phyloP scores from a whole-genome alignment of 2,329 filamentous ascomycete species.

The Phaeosphaeria sp. region DNA sequence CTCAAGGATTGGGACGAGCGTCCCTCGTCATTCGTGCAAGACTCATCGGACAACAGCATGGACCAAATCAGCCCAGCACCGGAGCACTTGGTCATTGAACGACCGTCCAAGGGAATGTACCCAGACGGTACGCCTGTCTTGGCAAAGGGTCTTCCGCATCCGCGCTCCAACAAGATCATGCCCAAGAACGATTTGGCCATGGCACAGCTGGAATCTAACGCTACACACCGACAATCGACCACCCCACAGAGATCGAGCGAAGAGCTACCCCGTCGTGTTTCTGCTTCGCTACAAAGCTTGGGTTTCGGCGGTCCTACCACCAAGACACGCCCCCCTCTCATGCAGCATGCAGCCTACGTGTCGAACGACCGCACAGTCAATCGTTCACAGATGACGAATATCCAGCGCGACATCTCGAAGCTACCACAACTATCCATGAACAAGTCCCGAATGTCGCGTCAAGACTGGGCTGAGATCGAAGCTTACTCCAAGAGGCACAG shows the following conservation, averaged over 20 bases:
- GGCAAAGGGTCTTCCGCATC: slow-evolving; percentile 14
- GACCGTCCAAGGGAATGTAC: slow-evolving; percentile 12
- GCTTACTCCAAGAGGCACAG: slow-evolving; percentile 39
- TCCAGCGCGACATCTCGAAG: slow-evolving; percentile 38
- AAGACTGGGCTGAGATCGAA: slow-evolving; percentile 45
- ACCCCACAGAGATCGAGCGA: slow-evolving; percentile 30
- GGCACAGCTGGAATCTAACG: slow-evolving; percentile 19
- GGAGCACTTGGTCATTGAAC: slow-evolving; percentile 19
- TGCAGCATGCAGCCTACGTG: slow-evolving; percentile 10
- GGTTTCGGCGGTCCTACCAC: slow-evolving; percentile 22
- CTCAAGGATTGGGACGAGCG: slow-evolving; percentile 28
- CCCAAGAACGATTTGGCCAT: slow-evolving; percentile 16
- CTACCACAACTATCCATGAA: slow-evolving; percentile 39
- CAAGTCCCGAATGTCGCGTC: slow-evolving; percentile 40
- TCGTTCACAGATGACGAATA: slow-evolving; percentile 32
- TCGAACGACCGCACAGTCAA: slow-evolving; percentile 19
- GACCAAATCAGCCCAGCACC: slow-evolving; percentile 13
- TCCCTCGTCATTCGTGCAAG: slow-evolving; percentile 9
- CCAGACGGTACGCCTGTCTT: slow-evolving; percentile 7
- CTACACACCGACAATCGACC: slow-evolving; percentile 10
- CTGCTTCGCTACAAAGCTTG: slow-evolving; percentile 28
- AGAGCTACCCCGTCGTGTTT: slow-evolving; percentile 33
- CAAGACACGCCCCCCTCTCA: slow-evolving; percentile 8
- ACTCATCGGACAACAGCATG: slow-evolving; percentile 9
- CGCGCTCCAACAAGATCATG: slow-evolving; percentile 7